Conservation (phyloP, 2,329 filamentous ascomycete species). For the Aspergillus clavatus region DNA sequence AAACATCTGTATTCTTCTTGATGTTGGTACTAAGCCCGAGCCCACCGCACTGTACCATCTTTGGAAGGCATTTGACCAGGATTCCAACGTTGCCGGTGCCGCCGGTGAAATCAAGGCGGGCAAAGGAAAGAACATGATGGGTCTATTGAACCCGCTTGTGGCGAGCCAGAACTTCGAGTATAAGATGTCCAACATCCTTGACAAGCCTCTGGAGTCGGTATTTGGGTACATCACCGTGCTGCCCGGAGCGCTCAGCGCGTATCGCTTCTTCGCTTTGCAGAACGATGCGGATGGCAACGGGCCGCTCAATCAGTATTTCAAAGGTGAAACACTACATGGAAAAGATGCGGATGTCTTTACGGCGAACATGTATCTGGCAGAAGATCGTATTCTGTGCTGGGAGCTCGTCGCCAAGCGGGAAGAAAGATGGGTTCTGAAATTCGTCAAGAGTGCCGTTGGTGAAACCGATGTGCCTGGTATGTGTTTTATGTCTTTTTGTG, state of each 20-base stretch:
- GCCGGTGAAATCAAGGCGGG: conserved; percentile 98
- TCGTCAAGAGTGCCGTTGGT: conserved; percentile 92
- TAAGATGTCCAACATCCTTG: conserved; percentile 98
- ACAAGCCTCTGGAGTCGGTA: conserved; percentile 93
- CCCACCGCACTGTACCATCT: conserved; percentile 90
- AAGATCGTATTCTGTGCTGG: conserved; percentile 98
- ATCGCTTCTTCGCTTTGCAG: conserved; percentile 90
- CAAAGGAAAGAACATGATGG: conserved; percentile 77
- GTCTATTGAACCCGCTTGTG: conserved; percentile 87
- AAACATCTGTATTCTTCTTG: conserved; percentile 93
- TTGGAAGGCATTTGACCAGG: conserved; percentile 98
- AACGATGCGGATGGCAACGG: conserved; percentile 96
- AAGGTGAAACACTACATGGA: conserved; percentile 93
- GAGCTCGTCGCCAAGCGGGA: conserved; percentile 92
- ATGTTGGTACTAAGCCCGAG: conserved; percentile 90
- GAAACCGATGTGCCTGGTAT: conserved; percentile 95
- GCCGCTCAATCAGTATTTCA: conserved; percentile 96
- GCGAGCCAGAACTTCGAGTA: conserved; percentile 99
- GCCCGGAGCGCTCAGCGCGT: conserved; percentile 89
- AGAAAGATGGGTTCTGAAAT: conserved; percentile 96
- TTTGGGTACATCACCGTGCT: conserved; percentile 98
- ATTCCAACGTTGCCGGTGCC: conserved; percentile 94
- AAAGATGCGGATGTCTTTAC: conserved; percentile 96
- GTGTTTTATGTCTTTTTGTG: neutral
- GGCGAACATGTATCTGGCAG: conserved; percentile 97